Base-by-base conservation (phyloP, 2,329 filamentous ascomycete genomes). In the Exophiala calicioides region DNA sequence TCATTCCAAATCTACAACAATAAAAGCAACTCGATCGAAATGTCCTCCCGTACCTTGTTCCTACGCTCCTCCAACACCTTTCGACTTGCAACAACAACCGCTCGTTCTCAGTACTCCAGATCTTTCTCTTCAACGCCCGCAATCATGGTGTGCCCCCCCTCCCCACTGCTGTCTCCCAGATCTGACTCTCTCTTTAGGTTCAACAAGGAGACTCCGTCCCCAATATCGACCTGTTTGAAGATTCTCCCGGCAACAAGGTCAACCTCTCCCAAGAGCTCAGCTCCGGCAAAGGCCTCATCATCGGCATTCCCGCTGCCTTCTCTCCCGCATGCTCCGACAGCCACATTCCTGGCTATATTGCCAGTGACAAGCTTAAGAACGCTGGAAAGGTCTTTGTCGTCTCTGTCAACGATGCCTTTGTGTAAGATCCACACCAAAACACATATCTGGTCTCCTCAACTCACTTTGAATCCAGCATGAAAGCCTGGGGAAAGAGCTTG, bases 341-440 rank as follows among this genome's bases (percentile, higher is more conserved):
- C 37, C 91, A 97, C 65, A 77, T 97, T 34, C 91, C 91, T 1
- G 86, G 87, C 44, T 97, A 90, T 72, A 44, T 96, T 68, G 83
- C 82, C 63, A 86, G 88, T 65, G 54, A 57, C 27, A 82, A 84
- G 66, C 77, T 94, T 59, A 87, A 87, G 72, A 76, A 84, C 51
- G 88, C 87, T 21, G 90, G 90, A 37, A 77, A 86, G 62, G 87
- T 95, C 34, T 95, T 94, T 62, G 88, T 97, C 30, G 82, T 97
- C 46, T 84, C 87, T 12, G 90, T 96, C 65, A 97, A 97, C 66
- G 91, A 97, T 66, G 81, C 90, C 15, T 96, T 96, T 66, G 90
- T 95, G 87, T 94, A 76, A 70, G 86, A 36, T 21, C 5, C 15
- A 9, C 20, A 31, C n/a, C 72, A 35, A 32, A 34, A n/a, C n/a